Percentiles rank a stretch among this genome's conserved stretches.
These are phyloP conservation scores for Wickerhamiella brachini DNA, from an alignment of 805 yeast species.

Conservation along the genomic window DNA sequence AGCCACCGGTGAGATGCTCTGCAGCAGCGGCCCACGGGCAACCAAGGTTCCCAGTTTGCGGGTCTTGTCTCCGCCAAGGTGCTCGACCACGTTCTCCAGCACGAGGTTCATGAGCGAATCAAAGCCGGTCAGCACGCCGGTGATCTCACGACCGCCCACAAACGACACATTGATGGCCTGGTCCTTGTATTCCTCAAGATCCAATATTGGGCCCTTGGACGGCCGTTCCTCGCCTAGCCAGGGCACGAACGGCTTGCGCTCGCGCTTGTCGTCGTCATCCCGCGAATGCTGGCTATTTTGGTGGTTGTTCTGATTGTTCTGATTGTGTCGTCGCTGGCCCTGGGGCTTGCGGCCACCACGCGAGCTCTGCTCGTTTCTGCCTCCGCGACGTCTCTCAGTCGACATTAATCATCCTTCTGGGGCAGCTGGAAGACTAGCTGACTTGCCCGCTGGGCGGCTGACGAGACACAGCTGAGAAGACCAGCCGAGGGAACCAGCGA, in stretches of 20 bases:
- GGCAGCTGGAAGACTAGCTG: background rate
- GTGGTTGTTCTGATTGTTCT: constrained; percentile 11
- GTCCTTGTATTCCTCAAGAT: constrained; percentile 64
- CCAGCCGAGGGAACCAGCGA: background rate
- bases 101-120: constrained; percentile 89
- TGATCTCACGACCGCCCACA: constrained; percentile 74
- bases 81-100: constrained; percentile 48
- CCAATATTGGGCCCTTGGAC: constrained; percentile 78
- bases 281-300: constrained; percentile 12
- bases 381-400: background rate
- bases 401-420: background rate
- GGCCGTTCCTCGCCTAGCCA: constrained; percentile 48
- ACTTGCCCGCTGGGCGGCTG: background rate
- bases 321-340: background rate
- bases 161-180: constrained; percentile 61
- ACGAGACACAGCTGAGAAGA: too few relatives aligned
- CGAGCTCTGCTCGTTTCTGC: constrained; percentile 7
- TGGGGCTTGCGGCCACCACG: constrained; percentile 4
- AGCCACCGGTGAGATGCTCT: constrained; percentile 29
- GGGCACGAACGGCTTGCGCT: constrained; percentile 20
- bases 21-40: constrained; percentile 69
- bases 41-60: constrained; percentile 68
- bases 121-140: constrained; percentile 74
- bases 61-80: constrained; percentile 28
- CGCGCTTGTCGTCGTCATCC: constrained; percentile 19